Percentiles rank a stretch among this genome's conserved stretches.
Evolutionary conservation across 2,329 filamentous ascomycete genomes (phyloP).

Genomic region (Claviceps humidiphila): DNA sequence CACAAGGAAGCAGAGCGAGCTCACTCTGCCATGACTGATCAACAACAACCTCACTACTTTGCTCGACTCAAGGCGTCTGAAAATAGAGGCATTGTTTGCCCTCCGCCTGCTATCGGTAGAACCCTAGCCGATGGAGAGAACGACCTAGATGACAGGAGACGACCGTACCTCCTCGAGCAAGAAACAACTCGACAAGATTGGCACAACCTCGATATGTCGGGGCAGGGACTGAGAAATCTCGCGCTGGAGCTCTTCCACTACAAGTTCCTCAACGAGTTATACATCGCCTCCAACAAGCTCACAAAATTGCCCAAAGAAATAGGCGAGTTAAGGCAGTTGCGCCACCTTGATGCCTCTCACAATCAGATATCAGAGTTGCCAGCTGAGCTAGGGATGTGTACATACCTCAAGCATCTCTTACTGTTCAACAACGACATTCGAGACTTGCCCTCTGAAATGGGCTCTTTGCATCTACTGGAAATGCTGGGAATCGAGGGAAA

Average conservation of each 20-base stretch:
- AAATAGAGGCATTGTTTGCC: slow-evolving; percentile 51
- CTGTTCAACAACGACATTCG: slow-evolving; percentile 85
- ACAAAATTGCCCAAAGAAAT: slow-evolving; percentile 66
- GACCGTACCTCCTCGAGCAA: slow-evolving; percentile 53
- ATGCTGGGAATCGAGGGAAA: slow-evolving; percentile 89
- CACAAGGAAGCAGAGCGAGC: slow-evolving; percentile 64
- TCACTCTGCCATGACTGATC: slow-evolving; percentile 57
- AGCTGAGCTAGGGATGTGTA: slow-evolving; percentile 91
- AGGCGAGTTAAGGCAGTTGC: slow-evolving; percentile 68
- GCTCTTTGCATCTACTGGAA: slow-evolving; percentile 77
- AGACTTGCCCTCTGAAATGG: slow-evolving; percentile 72
- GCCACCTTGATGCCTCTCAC: slow-evolving; percentile 74
- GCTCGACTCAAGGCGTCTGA: slow-evolving; percentile 57
- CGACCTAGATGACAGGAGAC: slow-evolving; percentile 42
- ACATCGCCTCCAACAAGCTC: slow-evolving; percentile 87
- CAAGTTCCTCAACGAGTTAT: slow-evolving; percentile 79
- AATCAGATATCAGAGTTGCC: slow-evolving; percentile 77
- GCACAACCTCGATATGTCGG: slow-evolving; percentile 87
- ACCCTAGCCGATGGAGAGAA: slow-evolving; percentile 36
- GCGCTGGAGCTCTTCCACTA: slow-evolving; percentile 74
- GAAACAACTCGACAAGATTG: slow-evolving; percentile 65
- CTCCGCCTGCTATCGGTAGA: slow-evolving; percentile 35
- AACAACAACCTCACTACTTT: slow-evolving; percentile 56
- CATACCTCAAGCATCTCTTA: slow-evolving; percentile 71
- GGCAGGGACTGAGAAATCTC: slow-evolving; percentile 82